A percentile compares a stretch with the other conserved stretches of the same genome.
Evolutionary conservation across 2,329 filamentous ascomycete species (phyloP).

Genomic region (Ambrosiella xylebori): DNA sequence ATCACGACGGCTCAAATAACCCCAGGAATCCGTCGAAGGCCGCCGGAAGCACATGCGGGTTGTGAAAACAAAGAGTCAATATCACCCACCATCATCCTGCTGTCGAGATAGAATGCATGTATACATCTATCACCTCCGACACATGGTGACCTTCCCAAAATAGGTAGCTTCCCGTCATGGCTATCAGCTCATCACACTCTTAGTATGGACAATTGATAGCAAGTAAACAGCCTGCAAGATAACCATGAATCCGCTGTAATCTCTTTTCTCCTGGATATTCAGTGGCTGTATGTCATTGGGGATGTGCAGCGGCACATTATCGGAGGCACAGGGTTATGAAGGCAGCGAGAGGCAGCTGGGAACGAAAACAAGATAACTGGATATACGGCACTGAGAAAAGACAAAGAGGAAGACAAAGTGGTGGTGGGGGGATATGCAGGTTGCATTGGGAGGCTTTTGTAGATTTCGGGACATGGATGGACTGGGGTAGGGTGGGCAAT

Average conservation of each 20-base stretch:
- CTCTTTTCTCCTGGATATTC: no score
- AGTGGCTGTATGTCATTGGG: not conserved
- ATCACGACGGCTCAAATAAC: not conserved
- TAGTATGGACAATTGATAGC: not conserved
- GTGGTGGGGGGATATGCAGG: not conserved
- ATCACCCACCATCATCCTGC: not conserved
- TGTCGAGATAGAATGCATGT: not conserved
- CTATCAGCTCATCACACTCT: not conserved
- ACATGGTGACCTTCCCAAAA: not conserved
- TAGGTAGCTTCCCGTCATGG: not conserved
- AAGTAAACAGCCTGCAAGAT: no score
- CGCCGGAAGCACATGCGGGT: not conserved
- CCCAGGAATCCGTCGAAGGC: not conserved
- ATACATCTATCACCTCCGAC: not conserved
- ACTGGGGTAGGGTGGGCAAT: not conserved
- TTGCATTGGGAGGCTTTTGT: not conserved
- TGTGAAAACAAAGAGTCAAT: not conserved
- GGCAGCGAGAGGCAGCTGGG: not conserved
- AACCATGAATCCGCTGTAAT: no score
- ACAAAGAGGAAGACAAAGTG: not conserved
- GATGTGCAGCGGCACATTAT: not conserved
- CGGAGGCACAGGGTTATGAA: not conserved
- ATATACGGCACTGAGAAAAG: not conserved
- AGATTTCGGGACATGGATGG: not conserved
- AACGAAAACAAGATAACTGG: not conserved